These are phyloP conservation scores for Flaveria ramosissima DNA, from an alignment of 129 eudicot genomes.

Conservation along the genomic window DNA sequence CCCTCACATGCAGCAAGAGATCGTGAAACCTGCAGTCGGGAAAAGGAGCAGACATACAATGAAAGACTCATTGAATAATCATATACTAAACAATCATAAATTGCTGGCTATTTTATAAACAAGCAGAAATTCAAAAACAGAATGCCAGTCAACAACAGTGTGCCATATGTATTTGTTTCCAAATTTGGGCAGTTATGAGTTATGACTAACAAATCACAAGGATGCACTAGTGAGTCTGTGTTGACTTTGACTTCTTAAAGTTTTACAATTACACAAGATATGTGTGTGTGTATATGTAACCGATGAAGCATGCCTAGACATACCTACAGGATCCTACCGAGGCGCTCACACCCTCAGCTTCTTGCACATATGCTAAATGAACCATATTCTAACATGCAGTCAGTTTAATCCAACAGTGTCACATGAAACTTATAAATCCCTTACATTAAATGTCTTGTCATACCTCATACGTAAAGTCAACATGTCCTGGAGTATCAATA, in stretches of 20 bases:
- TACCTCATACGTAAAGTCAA: slow-evolving; percentile 99
- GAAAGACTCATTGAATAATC: neutral
- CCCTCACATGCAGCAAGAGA: slow-evolving; percentile 99
- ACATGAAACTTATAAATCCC: slow-evolving; percentile 1
- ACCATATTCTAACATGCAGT: slow-evolving; percentile 10
- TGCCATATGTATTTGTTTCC: neutral
- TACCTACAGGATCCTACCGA: neutral
- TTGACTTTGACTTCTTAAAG: neutral
- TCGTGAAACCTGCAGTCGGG: slow-evolving; percentile 72
- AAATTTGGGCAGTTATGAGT: neutral
- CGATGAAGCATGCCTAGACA: slow-evolving; percentile 5
- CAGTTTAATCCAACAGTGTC: slow-evolving; percentile 12
- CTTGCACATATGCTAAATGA: slow-evolving; percentile 7
- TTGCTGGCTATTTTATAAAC: slow-evolving; percentile 14
- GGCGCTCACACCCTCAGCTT: neutral
- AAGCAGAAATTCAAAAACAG: slow-evolving; percentile 11
- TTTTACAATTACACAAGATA: neutral
- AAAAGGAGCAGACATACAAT: slow-evolving; percentile 19
- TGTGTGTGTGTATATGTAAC: neutral
- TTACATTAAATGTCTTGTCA: slow-evolving; percentile 1
- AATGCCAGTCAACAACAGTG: slow-evolving; percentile 8
- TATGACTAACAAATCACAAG: neutral
- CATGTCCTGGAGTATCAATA: slow-evolving; percentile 99
- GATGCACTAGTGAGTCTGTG: neutral
- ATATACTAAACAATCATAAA: slow-evolving; percentile 1